Evolutionary conservation across 1,139 yeast genomes (phyloP).

Genomic region (Wickerhamomyces sp.): DNA sequence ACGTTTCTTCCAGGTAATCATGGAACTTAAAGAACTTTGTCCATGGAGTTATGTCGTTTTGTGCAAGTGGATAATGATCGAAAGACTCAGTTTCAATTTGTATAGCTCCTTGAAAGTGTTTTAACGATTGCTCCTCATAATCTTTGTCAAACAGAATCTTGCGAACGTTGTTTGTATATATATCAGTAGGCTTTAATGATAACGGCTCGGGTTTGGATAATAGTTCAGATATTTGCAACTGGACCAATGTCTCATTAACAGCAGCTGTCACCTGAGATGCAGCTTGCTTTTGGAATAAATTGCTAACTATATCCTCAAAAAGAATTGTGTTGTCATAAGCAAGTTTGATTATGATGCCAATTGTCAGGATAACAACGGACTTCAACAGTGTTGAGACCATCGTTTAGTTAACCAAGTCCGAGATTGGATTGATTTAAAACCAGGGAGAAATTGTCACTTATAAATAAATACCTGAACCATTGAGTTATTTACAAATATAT

Average conservation of each 20-base stretch:
- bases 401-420: no score
- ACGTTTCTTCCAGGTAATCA: constrained; percentile 50
- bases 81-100: constrained; percentile 57
- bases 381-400: no score
- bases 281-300: no score
- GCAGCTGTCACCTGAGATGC: neutral
- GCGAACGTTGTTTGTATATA: neutral
- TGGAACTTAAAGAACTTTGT: constrained; percentile 47
- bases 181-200: neutral
- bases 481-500: no score
- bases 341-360: no score
- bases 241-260: neutral
- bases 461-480: no score
- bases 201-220: neutral
- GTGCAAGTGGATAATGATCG: constrained; percentile 46
- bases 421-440: no score
- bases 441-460: no score
- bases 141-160: neutral
- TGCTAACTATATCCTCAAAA: no score
- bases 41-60: constrained; percentile 32
- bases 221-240: neutral
- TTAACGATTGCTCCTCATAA: neutral
- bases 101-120: constrained; percentile 49
- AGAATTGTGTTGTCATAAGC: no score
- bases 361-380: no score